Evolutionary conservation across 1,284 basidiomycete species (phyloP), one percentile per base, ranked within the genome.

Genomic region (Leucoagaricus sp.): DNA sequence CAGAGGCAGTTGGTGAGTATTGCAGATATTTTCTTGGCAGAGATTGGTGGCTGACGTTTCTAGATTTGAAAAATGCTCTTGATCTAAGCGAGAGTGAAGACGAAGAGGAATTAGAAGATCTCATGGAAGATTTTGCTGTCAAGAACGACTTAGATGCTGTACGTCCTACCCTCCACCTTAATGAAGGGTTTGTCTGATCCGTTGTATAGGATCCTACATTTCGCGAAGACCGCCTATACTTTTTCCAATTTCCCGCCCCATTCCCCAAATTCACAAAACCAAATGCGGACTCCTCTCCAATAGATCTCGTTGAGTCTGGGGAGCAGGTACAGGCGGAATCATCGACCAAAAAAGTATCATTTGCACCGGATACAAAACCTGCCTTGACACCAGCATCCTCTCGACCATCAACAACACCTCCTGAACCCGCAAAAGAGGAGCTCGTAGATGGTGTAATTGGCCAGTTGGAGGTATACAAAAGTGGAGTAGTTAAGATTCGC

Each of bases 211-310:
- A 82, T 55, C 61, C 73, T 28, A 68, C 72, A 54, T 63, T 80
- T 49, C 78, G 74, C 65, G 86, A 81, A 76, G 85, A 86, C 67
- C 79, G 86, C 25, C 76, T 97, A 1, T 96, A 93, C 68, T 87
- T 95, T 62, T 96, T 97, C 75, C 95, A 96, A 70, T 96, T 98
- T 68, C 95, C 95, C 0, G 73, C 80, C n/a, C 87, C 92, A 0
- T 95, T 97, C 72, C 94, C 95, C 0, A 80, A 76, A 13, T 96
- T 96, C 71, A 62, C 77, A 7, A 67, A 76, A 7, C 65, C 69
- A 58, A 57, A 61, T 6, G 55, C 65, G 65, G 55, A 62, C 13
- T 45, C 64, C 50, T 62, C 69, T 62, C 67, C 73, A n/a, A 64
- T 66, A 17, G 73, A 72, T 12, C 45, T 65, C n/a, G 49, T 26